Base-by-base conservation (phyloP, 768 basidiomycete genomes). In the Tricholoma sp. region DNA sequence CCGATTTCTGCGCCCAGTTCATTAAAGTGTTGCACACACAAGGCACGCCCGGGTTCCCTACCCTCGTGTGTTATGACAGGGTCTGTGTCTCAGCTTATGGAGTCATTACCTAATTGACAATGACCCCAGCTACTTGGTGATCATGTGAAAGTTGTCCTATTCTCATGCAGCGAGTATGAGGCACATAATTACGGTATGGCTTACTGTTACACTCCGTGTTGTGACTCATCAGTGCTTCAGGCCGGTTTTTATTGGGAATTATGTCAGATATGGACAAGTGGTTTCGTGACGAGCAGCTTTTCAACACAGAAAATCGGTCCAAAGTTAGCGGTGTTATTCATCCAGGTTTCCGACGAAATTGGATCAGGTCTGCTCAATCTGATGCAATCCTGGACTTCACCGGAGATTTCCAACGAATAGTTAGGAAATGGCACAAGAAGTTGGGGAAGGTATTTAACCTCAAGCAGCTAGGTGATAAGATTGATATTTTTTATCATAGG, bases 141-240 rank as follows among this genome's bases (percentile, higher is more conserved):
- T 43, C 87, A 91, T 60, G 79, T 97, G 52, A 86, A 90, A 52
- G 85, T 86, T 5, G 81, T 94, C 10, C 76, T 98, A 21, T 97
- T 94, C 70, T 89, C 92, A 0, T 95, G 94, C 66, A 97, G 95
- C 61, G 96, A 96, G 73, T 92, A 92, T 63, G 95, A 99, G 72
- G 94, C 94, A 11, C 84, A 89, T 52, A 98, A 98, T 71, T 94
- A 94, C 64, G 94, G 95, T 91, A 65, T 31, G 77, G 7, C 69
- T 39, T 54, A 35, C 32, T 49, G 5, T 12, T 52, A 54, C 50
- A 0, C 37, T 7, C 27, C 32, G 41, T 41, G 56, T 31, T n/a
- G 50, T 54, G 12, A 27, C 46, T 59, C 60, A 18, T 58, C 8
- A 11, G 58, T 32, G 41, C 10, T 50, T 18, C 61, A 94, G 95